Base-by-base conservation (phyloP, 306 rosid genomes). In the Dryas alaskensis region DNA sequence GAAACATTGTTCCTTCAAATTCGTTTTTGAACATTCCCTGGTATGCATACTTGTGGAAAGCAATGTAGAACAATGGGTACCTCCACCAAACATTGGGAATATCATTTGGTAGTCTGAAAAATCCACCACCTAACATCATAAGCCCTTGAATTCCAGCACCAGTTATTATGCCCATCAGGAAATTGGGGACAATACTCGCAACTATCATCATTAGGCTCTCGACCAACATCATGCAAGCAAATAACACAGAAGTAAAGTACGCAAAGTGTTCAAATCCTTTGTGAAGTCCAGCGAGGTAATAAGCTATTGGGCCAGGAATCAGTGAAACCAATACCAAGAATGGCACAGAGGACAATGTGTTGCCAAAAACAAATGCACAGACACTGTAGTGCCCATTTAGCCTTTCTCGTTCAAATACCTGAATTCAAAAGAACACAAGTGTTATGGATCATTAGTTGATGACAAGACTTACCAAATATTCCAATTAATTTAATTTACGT, bases 131-230 rank as follows among this genome's bases (percentile, higher is more conserved):
- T 4, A 89, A 43, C 0, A 92, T 78, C 93, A 92, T 83, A 0
- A 88, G 55, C 27, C 89, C 96, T 81, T 88, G 93, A 60, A 89
- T 74, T 61, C 98, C 96, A 51, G 92, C 84, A 11, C 98, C 93
- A 0, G 81, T 55, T 63, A 89, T 92, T 5, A 89, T 88, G 0
- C 98, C 98, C 96, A 89, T 85, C 0, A 92, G 92, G 49, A 80
- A 86, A 78, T 89, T 73, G 1, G 98, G 96, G 12, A 92, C 90
- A 4, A 89, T 51, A 67, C 87, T 82, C 0, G 93, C 92, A 17
- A 89, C 87, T 50, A 87, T 82, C 98, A 92, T 89, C 96, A 89
- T 92, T 0, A 89, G 81, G 80, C 93, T 88, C 80, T 92, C 98
- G 4, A 92, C 93, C 16, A 89, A 51, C 88, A 82, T 74, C 64